Conservation (phyloP, 2,329 filamentous ascomycete genomes). For the Alternaria triticimaculans region DNA sequence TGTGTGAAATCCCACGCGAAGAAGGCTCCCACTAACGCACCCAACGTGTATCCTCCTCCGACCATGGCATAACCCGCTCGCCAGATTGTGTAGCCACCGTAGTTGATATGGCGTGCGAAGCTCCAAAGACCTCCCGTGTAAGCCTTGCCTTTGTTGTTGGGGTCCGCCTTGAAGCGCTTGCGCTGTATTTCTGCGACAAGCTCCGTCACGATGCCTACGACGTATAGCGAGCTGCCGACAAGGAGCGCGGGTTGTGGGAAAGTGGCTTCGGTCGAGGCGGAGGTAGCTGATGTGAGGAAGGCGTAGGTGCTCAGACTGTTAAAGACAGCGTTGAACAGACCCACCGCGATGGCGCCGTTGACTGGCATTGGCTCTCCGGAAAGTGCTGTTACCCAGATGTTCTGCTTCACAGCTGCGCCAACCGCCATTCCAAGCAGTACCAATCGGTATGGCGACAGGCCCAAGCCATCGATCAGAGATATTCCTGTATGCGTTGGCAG, state of each 20-base stretch:
- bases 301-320: slow-evolving; percentile 65
- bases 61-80: slow-evolving; percentile 57
- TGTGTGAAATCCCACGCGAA: slow-evolving; percentile 56
- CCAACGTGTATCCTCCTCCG: slow-evolving; percentile 56
- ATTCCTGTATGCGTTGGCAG: slow-evolving; percentile 50
- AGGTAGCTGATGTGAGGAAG: slow-evolving; percentile 59
- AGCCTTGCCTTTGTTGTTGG: slow-evolving; percentile 60
- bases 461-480: slow-evolving; percentile 50
- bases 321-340: slow-evolving; percentile 60
- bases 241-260: slow-evolving; percentile 54
- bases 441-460: slow-evolving; percentile 59
- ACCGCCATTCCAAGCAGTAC: slow-evolving; percentile 62
- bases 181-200: slow-evolving; percentile 65
- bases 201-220: slow-evolving; percentile 61
- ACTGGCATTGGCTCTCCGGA: slow-evolving; percentile 60
- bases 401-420: slow-evolving; percentile 63
- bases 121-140: slow-evolving; percentile 59
- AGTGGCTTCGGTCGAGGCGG: slow-evolving; percentile 48
- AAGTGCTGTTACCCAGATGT: slow-evolving; percentile 59
- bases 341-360: slow-evolving; percentile 52
- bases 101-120: slow-evolving; percentile 62
- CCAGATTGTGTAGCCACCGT: slow-evolving; percentile 61
- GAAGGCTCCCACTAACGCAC: slow-evolving; percentile 49
- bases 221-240: slow-evolving; percentile 59
- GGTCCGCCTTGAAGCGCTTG: slow-evolving; percentile 58